Percentiles rank a stretch among this genome's conserved stretches.
Conservation (phyloP, 805 yeast genomes). For the Metschnikowia picachoensis region DNA sequence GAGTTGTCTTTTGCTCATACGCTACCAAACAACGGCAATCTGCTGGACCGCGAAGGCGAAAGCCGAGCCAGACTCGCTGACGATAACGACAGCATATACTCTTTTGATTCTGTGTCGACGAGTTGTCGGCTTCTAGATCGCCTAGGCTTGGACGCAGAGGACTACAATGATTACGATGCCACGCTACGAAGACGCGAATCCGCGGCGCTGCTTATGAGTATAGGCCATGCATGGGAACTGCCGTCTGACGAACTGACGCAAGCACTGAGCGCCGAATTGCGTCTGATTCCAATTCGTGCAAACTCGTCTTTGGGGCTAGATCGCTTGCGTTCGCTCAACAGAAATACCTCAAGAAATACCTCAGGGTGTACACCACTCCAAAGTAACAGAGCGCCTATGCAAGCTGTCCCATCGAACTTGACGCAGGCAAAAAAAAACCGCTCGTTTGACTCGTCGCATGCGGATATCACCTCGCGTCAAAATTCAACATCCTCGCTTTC, state of each 20-base stretch:
- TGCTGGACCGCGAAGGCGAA: background rate
- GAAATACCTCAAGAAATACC: background rate
- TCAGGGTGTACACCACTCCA: conserved; percentile 10
- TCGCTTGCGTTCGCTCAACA: conserved; percentile 13
- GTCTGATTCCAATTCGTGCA: conserved; percentile 15
- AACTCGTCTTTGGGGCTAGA: conserved; percentile 16
- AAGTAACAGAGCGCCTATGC: conserved; percentile 7
- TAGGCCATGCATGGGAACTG: conserved; percentile 14
- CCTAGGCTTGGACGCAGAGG: conserved; percentile 18
- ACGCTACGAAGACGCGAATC: conserved; percentile 17
- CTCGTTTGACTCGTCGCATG: conserved; percentile 16
- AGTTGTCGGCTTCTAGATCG: conserved; percentile 39
- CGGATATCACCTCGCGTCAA: conserved; percentile 11
- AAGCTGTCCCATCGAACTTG: conserved; percentile 7
- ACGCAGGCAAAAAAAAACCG: conserved; percentile 17
- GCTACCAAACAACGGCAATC: background rate
- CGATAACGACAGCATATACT: conserved; percentile 38
- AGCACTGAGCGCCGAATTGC: conserved; percentile 8
- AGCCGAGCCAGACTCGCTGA: background rate
- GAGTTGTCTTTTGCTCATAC: conserved; percentile 5
- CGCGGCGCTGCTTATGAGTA: conserved; percentile 15
- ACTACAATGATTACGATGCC: conserved; percentile 11
- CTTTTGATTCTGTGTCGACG: conserved; percentile 43
- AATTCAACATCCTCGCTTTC: conserved; percentile 9
- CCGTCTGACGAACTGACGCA: conserved; percentile 27